Evolutionary conservation across 140 eudicot genomes (phyloP), one percentile per base, ranked within the genome.

Genomic region (Cichorium intybus): DNA sequence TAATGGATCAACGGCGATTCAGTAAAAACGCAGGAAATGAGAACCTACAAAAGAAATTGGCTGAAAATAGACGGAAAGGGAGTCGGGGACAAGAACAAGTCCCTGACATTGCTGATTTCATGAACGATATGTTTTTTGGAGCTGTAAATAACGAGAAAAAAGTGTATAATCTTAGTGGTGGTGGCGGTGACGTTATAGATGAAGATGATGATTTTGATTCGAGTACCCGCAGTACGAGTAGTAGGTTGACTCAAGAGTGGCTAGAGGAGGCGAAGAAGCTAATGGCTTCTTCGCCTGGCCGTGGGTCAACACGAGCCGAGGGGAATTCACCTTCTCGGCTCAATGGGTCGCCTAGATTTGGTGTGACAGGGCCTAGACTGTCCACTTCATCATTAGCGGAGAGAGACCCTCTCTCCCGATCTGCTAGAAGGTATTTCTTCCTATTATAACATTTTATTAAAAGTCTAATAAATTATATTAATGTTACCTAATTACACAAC

Each of bases 81-180:
- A 75, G 69, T 14, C 64, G 73, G 18, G 76, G 73, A 20, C 74
- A 64, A 37, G 81, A 77, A 56, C 78, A 78, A 45, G 82, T 60
- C 24, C 96, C 96, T 1, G 96, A 88, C 81, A 77, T 88, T 1
- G 83, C 96, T 4, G 96, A 88, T 82, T 85, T 88, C 47, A 85
- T 88, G 95, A 88, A 88, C 21, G 95, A 88, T 71, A 80, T 88
- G 87, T 88, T 88, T 53, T 85, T 80, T 62, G 96, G 96, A 20
- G 43, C 82, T 0, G 58, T 60, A 5, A 73, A 49, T 0, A 66
- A 24, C 6, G 81, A 79, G 59, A 88, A 84, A 73, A 84, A 81
- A 45, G 77, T 75, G 10, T 87, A 87, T 55, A 79, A 88, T 63
- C 77, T 85, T 28, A 77, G 68, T 0, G 90, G 96, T 1, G 70